These are phyloP conservation scores for Zalaria sp. DNA, from an alignment of 2,329 filamentous ascomycete species.

Conservation along the genomic window DNA sequence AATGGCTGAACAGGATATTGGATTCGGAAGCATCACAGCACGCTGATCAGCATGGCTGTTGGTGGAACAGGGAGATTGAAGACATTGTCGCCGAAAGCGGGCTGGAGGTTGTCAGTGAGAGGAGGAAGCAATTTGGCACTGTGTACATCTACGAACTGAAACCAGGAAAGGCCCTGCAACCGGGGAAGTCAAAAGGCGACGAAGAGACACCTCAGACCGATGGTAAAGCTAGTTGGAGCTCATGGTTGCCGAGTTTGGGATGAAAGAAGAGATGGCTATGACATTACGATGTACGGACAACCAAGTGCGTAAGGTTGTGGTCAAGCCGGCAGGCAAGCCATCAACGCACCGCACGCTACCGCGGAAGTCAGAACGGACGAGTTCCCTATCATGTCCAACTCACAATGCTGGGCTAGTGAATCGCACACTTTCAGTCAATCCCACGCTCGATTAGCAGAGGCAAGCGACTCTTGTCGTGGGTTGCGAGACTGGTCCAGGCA, in stretches of 20 bases:
- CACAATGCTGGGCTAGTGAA: too few relatives aligned
- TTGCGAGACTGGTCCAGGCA: too few relatives aligned
- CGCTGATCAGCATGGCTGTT: constrained; percentile 35
- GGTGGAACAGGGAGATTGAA: constrained; percentile 39
- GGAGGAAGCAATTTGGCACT: constrained; percentile 33
- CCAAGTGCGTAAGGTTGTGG: too few relatives aligned
- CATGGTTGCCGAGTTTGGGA: neutral
- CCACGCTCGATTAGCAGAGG: too few relatives aligned
- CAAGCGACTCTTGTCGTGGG: too few relatives aligned
- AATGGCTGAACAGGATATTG: constrained; percentile 33
- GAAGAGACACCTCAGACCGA: neutral
- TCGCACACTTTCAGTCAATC: too few relatives aligned
- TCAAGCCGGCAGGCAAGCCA: too few relatives aligned
- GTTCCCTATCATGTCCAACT: too few relatives aligned
- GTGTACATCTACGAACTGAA: constrained; percentile 35
- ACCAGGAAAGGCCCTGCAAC: constrained; percentile 11
- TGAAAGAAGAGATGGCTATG: neutral
- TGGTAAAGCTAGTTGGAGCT: neutral
- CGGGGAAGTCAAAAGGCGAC: neutral
- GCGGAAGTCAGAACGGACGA: too few relatives aligned
- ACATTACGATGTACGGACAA: too few relatives aligned
- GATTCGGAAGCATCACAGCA: constrained; percentile 32
- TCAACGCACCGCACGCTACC: too few relatives aligned
- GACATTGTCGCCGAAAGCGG: constrained; percentile 32
- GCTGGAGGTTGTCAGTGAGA: constrained; percentile 30